Base-by-base conservation (phyloP, 2,329 filamentous ascomycete genomes). In the Fusarium pseudograminearum region DNA sequence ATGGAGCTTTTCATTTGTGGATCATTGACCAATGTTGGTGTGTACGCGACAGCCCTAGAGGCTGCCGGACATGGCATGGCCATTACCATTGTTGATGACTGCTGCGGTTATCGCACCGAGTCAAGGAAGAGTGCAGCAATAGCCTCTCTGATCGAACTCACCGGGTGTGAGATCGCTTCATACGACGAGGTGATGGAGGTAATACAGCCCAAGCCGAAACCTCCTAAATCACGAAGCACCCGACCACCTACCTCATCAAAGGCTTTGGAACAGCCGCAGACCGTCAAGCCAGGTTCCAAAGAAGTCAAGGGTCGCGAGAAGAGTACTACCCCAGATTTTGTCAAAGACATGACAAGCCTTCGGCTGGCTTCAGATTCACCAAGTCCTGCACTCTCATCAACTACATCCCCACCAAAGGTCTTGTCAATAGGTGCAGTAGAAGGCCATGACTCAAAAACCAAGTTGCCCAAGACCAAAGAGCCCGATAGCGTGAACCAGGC, bases 1-100 rank as follows among this genome's bases (percentile, higher is more conserved):
- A 97, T 94, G 4, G 92, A 98, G 74, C 83, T 99, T 15, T 98
- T 92, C 79, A 87, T 98, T 26, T 97, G 93, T 75, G 96, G 96
- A 24, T 91, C 92, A 45, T 86, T 97, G 50, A 93, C 91, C 44
- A 98, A 98, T 74, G 84, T 97, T 36, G 94, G 94, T 33, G 90
- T 98, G 47, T 94, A 96, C 76, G 95, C 96, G 10, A 98, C 95
- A 2, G 94, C 94, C 5, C 85, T 97, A 67, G 96, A 98, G 76
- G 96, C 95, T 14, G 94, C 93, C 3, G 88, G 91, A 22, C 92
- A 98, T 78, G 96, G 94, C 7, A 90, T 97, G 74, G 85, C 89
- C n/a, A 93, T 98, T 74, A 96, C 92, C 7, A 83, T 98, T 15
- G 83, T 98, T 40, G 90, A 96, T 54, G 94, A 98, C 77, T 98